Percentiles rank a stretch among this genome's conserved stretches.
Conservation (phyloP, 2,329 filamentous ascomycete species). For the Emericellopsis cladophorae region DNA sequence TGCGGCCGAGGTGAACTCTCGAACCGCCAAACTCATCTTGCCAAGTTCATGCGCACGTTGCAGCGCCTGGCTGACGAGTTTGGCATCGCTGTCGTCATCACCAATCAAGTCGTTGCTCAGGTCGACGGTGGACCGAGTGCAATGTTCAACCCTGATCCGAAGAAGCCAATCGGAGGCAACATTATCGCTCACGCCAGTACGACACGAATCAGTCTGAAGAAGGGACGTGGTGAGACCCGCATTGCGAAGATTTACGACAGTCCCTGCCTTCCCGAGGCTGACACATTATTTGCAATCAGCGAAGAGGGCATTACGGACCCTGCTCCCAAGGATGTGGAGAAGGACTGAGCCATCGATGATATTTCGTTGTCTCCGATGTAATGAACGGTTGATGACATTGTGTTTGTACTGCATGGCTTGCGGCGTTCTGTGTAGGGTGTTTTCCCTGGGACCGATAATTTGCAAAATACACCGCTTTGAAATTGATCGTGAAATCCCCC, state of each 20-base stretch:
- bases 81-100: conserved; percentile 95
- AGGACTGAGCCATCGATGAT: conserved; percentile 36
- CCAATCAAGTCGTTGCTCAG: conserved; percentile 96
- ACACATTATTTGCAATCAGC: conserved; percentile 92
- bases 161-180: conserved; percentile 97
- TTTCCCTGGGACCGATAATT: not conserved
- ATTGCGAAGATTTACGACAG: conserved; percentile 99
- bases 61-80: conserved; percentile 74
- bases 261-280: conserved; percentile 89
- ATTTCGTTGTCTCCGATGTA: not conserved
- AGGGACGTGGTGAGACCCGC: conserved; percentile 86
- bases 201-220: conserved; percentile 87
- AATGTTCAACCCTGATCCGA: conserved; percentile 99
- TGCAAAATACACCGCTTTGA: not conserved
- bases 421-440: conserved; percentile 14
- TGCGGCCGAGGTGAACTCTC: conserved; percentile 92
- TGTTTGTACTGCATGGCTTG: conserved; percentile 12
- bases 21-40: conserved; percentile 78
- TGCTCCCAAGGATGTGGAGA: conserved; percentile 88
- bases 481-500: too few species aligned
- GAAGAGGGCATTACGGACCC: conserved; percentile 96
- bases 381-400: conserved; percentile 6
- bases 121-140: conserved; percentile 91
- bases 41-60: conserved; percentile 77
- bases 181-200: conserved; percentile 98